phyloP scores from a whole-genome alignment of 2,329 filamentous ascomycete species.

The Corinectria fuckeliana region DNA sequence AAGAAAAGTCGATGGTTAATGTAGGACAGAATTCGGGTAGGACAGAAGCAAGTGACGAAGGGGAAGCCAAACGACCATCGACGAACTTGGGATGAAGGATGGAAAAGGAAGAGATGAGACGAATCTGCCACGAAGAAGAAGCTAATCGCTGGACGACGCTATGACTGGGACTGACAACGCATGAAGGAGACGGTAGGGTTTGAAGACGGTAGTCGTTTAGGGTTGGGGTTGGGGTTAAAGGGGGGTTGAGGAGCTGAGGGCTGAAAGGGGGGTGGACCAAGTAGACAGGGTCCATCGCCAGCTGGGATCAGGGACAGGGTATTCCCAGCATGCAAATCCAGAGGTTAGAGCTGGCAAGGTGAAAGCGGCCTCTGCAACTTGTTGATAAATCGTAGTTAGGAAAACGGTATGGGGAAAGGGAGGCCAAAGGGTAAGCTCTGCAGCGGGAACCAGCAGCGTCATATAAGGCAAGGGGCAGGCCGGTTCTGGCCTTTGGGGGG shows the following conservation, averaged over 20 bases:
- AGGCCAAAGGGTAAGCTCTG: conserved; percentile 27
- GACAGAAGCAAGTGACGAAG: conserved; percentile 25
- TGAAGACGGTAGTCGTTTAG: conserved; percentile 41
- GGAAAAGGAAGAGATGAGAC: conserved; percentile 38
- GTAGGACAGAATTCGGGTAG: conserved; percentile 7
- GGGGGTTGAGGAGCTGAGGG: conserved; percentile 31
- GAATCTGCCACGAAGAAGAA: conserved; percentile 37
- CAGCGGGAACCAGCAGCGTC: conserved; percentile 36
- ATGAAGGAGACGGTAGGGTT: conserved; percentile 38
- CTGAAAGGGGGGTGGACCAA: conserved; percentile 37
- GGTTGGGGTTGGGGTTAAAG: conserved; percentile 32
- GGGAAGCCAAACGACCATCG: conserved; percentile 23
- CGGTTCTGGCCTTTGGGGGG: conserved; percentile 24
- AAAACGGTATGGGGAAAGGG: conserved; percentile 11
- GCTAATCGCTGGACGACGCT: conserved; percentile 32
- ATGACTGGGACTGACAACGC: conserved; percentile 37
- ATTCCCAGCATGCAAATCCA: conserved; percentile 18
- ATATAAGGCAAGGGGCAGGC: conserved; percentile 24
- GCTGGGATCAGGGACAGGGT: conserved; percentile 27
- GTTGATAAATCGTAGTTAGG: background rate
- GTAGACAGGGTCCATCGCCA: conserved; percentile 14
- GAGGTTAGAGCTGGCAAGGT: conserved; percentile 13
- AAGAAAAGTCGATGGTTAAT: conserved; percentile 18
- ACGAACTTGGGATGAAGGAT: conserved; percentile 27
- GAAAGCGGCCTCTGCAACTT: background rate